Evolutionary conservation across 169 alveolate genomes (phyloP), one percentile per base, ranked within the genome.

Genomic region (Fabrea salina): DNA sequence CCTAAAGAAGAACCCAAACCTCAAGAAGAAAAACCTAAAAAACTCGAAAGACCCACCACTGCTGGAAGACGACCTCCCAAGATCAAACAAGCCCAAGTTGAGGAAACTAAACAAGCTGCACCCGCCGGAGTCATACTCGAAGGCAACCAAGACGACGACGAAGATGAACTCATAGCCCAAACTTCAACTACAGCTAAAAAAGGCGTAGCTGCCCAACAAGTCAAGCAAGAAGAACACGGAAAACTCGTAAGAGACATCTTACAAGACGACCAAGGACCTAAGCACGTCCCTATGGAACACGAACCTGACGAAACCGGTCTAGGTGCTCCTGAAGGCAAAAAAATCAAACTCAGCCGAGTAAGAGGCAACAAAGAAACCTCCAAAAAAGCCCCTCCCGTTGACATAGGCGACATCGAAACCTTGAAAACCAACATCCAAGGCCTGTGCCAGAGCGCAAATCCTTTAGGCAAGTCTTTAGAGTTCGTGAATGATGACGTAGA

Each of bases 401-500:
- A 30, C 30, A 16, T 37, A 32, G 50, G 22, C 16, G 91, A 85
- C 50, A 81, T 85, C 32, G 91, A 85, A 50, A 67, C 75, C 40
- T 61, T 85, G 83, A 85, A 67, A 79, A 76, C 37, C n/a, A 61
- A 88, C 0, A 77, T 85, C 5, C 79, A 85, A 54, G 49, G 61
- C 4, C 70, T 85, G 7, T 76, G 85, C 57, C 77, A 85, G 39
- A 61, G 75, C 75, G 68, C 91, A 25, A 86, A 90, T 79, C 94
- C 94, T 35, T 82, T 89, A 7, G 94, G 94, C 44, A 89, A 86
- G 74, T 72, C 86, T 19, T 86, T 89, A 5, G 94, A 89, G 30
- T 89, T 86, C 61, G 86, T 89, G 13, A 82, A 88, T 33, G 94
- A 89, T 67, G 94, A 89, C 51, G 84, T 89, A 67, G 94, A 89